Evolutionary conservation across 345 rosid species (phyloP).

Genomic region (Kernera saxatilis): DNA sequence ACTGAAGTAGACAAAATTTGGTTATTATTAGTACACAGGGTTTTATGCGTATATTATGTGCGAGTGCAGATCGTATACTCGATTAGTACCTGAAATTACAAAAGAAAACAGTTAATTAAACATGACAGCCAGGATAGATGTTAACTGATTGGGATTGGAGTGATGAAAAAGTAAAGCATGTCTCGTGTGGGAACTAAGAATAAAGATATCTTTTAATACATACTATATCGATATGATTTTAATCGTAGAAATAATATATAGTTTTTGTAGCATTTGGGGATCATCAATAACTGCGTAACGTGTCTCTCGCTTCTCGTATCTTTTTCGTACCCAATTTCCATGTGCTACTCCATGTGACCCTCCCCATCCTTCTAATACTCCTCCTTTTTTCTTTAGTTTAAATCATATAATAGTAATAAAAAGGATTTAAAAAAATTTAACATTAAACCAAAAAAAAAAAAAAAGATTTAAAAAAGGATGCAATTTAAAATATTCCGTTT

Average conservation of each 20-base stretch:
- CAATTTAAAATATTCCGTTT: background rate
- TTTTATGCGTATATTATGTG: background rate
- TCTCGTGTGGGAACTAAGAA: conserved; percentile 27
- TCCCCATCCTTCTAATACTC: conserved; percentile 10
- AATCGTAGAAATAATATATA: background rate
- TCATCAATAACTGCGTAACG: conserved; percentile 29
- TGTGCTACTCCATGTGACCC: conserved; percentile 38
- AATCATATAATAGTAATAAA: background rate
- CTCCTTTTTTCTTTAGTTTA: background rate
- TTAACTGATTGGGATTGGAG: conserved; percentile 27
- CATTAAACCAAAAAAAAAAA: no score
- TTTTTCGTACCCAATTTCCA: conserved; percentile 29
- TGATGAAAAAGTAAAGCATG: conserved; percentile 39
- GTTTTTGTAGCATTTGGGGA: conserved; percentile 7
- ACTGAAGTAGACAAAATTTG: background rate
- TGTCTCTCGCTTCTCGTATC: conserved; percentile 37
- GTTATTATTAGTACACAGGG: background rate
- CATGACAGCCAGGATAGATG: conserved; percentile 11
- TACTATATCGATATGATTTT: background rate
- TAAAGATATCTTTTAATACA: background rate
- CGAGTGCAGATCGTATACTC: conserved; percentile 18
- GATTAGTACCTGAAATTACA: conserved; percentile 12
- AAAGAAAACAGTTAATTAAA: background rate
- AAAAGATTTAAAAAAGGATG: background rate
- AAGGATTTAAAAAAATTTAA: background rate